Evolutionary conservation across 495 filamentous ascomycete genomes (phyloP).

Genomic region (Trichoderma erinaceum): DNA sequence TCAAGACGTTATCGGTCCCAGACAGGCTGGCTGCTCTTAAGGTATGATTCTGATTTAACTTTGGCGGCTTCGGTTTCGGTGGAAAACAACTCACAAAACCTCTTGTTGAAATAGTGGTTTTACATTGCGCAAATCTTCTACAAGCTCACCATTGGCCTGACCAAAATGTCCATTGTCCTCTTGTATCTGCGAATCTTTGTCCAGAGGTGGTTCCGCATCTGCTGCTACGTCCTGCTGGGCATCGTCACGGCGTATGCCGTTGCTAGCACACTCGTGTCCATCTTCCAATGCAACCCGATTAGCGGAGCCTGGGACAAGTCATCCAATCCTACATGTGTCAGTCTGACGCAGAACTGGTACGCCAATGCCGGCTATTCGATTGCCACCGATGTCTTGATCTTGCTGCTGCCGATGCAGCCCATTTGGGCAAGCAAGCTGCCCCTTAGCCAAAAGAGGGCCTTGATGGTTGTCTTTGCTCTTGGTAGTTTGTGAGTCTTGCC

Average conservation of each 20-base stretch:
- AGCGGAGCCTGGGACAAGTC: conserved; percentile 7
- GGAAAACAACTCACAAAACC: not conserved
- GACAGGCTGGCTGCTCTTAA: conserved; percentile 29
- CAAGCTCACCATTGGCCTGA: conserved; percentile 10
- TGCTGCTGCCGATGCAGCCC: conserved; percentile 31
- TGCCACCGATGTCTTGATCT: conserved; percentile 36
- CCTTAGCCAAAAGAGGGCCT: conserved; percentile 28
- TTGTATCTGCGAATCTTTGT: conserved; percentile 17
- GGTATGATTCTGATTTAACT: conserved; percentile 19
- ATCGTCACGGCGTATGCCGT: not conserved
- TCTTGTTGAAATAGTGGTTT: conserved; percentile 11
- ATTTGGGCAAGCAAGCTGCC: conserved; percentile 31
- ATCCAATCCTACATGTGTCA: not conserved
- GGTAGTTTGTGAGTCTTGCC: conserved; percentile 25
- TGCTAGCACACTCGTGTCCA: not conserved
- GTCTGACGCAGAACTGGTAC: conserved; percentile 19
- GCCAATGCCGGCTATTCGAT: conserved; percentile 36
- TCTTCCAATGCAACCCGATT: conserved; percentile 13
- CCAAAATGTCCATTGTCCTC: conserved; percentile 13
- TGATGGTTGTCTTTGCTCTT: conserved; percentile 33
- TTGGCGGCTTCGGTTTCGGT: not conserved
- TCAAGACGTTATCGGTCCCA: conserved; percentile 22
- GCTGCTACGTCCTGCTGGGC: conserved; percentile 12
- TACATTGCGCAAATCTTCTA: conserved; percentile 16
- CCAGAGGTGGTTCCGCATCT: conserved; percentile 10